Evolutionary conservation across 306 rosid genomes (phyloP).

Genomic region (Cicer yamashitae): DNA sequence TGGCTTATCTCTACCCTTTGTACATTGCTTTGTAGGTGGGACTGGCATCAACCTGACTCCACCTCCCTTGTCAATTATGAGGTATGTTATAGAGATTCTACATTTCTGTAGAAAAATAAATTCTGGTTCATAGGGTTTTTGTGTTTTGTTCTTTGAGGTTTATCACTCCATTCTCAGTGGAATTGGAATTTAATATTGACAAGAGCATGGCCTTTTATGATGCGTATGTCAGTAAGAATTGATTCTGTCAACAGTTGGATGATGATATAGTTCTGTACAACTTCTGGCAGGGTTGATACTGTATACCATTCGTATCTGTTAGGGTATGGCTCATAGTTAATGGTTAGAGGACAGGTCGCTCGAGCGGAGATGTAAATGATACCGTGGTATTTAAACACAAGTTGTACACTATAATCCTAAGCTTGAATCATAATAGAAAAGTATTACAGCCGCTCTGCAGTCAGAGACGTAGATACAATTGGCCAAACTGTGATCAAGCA

Average conservation of each 20-base stretch:
- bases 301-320: not conserved
- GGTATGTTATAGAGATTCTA: slow-evolving; percentile 54
- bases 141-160: slow-evolving; percentile 25
- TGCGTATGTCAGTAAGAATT: not conserved
- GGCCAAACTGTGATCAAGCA: too few relatives aligned
- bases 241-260: slow-evolving; percentile 10
- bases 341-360: too few relatives aligned
- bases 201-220: not conserved
- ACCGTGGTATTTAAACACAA: too few relatives aligned
- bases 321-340: too few relatives aligned
- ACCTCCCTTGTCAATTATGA: slow-evolving; percentile 83
- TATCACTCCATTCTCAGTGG: slow-evolving; percentile 10
- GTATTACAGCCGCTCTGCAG: too few relatives aligned
- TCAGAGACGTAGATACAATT: too few relatives aligned
- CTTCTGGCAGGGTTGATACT: slow-evolving; percentile 23
- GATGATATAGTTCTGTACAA: not conserved
- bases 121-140: slow-evolving; percentile 8
- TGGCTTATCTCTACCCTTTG: slow-evolving; percentile 22
- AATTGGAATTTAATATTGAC: slow-evolving; percentile 11
- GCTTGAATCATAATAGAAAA: too few relatives aligned
- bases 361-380: too few relatives aligned
- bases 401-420: too few relatives aligned
- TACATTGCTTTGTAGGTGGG: slow-evolving; percentile 72
- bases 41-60: slow-evolving; percentile 99
- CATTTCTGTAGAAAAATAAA: slow-evolving; percentile 1